phyloP scores from a whole-genome alignment of 2,329 filamentous ascomycete species.

The Rhinocladiella similis region DNA sequence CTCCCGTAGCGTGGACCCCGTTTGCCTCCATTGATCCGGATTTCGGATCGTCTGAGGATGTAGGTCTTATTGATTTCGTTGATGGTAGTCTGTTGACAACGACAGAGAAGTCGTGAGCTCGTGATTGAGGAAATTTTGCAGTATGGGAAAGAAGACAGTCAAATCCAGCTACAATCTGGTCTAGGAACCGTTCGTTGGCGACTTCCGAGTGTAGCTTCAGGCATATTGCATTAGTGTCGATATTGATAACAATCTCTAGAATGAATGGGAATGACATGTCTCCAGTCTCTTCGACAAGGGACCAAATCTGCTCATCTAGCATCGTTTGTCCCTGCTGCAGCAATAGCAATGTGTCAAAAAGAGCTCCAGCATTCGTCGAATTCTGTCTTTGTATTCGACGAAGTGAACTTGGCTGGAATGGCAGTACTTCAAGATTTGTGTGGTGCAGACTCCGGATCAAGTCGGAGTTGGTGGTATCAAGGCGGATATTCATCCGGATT shows the following conservation, averaged over 20 bases:
- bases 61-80: not conserved
- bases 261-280: conserved; percentile 70
- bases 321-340: conserved; percentile 63
- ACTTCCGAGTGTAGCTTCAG: conserved; percentile 64
- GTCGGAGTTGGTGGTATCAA: conserved; percentile 52
- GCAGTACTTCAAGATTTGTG: conserved; percentile 61
- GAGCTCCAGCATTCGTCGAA: conserved; percentile 47
- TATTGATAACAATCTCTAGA: conserved; percentile 68
- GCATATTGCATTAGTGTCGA: conserved; percentile 52
- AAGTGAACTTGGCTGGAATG: conserved; percentile 73
- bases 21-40: not conserved
- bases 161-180: conserved; percentile 31
- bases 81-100: conserved; percentile 5
- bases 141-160: conserved; percentile 37
- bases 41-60: not conserved
- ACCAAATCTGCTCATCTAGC: conserved; percentile 53
- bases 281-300: conserved; percentile 51
- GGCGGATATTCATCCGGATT: conserved; percentile 58
- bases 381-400: conserved; percentile 65
- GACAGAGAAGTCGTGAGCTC: conserved; percentile 15
- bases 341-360: conserved; percentile 82
- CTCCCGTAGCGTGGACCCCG: not conserved
- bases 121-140: conserved; percentile 19
- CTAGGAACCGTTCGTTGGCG: conserved; percentile 16
- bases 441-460: conserved; percentile 62